These are phyloP conservation scores for Berberis thunbergii DNA, from an alignment of 164 flowering plant species.

Conservation along the genomic window DNA sequence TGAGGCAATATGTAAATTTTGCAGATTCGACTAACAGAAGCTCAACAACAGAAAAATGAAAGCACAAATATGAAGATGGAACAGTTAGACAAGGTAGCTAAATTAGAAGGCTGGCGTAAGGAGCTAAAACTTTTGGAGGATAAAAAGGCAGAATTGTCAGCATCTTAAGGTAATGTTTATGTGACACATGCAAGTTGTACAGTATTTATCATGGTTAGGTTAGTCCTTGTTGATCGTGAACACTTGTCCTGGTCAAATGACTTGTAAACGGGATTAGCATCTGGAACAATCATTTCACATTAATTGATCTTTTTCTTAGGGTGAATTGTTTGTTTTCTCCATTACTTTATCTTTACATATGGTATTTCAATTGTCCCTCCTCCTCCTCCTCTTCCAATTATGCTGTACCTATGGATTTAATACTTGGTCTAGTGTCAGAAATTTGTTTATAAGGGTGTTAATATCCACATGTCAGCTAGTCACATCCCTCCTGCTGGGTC, in stretches of 20 bases:
- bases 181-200: conserved; percentile 5
- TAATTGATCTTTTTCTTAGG: background rate
- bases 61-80: conserved; percentile 43
- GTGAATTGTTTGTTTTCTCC: background rate
- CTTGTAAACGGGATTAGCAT: background rate
- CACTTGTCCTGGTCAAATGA: background rate
- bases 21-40: conserved; percentile 66
- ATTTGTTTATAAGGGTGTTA: no score
- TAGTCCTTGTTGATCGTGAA: background rate
- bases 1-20: conserved; percentile 1
- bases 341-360: background rate
- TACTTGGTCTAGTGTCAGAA: no score
- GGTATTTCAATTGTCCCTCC: no score
- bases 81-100: conserved; percentile 47
- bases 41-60: conserved; percentile 38
- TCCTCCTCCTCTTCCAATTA: no score
- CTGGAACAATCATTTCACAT: background rate
- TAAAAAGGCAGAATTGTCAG: conserved; percentile 20
- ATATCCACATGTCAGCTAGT: no score
- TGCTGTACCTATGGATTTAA: no score
- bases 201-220: conserved; percentile 7
- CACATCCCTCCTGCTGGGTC: no score
- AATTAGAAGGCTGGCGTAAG: conserved; percentile 49
- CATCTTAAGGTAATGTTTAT: conserved; percentile 19
- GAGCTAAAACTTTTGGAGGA: conserved; percentile 54